Evolutionary conservation across 2,329 filamentous ascomycete genomes (phyloP).

Genomic region (Aspergillus pseudoviridinutans): DNA sequence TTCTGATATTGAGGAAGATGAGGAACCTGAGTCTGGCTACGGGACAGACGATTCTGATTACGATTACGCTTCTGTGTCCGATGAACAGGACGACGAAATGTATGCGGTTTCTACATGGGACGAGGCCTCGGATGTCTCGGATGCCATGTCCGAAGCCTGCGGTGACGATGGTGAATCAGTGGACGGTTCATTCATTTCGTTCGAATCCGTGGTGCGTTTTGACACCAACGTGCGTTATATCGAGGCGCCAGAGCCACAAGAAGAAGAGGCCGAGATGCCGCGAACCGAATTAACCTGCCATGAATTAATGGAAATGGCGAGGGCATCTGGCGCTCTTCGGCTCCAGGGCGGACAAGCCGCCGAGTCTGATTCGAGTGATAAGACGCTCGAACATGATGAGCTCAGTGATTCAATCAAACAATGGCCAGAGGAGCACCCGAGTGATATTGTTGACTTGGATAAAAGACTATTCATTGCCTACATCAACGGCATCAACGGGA

Average conservation of each 20-base stretch:
- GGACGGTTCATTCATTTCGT: conserved; percentile 36
- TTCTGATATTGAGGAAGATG: conserved; percentile 22
- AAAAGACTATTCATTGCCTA: conserved; percentile 38
- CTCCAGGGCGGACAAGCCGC: conserved; percentile 17
- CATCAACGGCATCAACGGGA: conserved; percentile 41
- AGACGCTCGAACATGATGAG: conserved; percentile 12
- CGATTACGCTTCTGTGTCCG: conserved; percentile 24
- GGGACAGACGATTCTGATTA: conserved; percentile 31
- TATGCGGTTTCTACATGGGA: background rate
- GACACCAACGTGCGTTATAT: conserved; percentile 33
- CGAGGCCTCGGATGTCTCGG: conserved; percentile 5
- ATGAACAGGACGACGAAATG: conserved; percentile 8
- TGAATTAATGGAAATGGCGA: conserved; percentile 37
- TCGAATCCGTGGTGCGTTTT: conserved; percentile 34
- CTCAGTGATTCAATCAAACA: conserved; percentile 18
- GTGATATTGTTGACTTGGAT: conserved; percentile 37
- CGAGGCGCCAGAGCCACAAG: conserved; percentile 23
- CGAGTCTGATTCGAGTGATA: conserved; percentile 13
- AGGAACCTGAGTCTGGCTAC: conserved; percentile 36
- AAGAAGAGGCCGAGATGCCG: conserved; percentile 17
- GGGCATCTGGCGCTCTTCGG: conserved; percentile 20
- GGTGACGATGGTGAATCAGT: conserved; percentile 29
- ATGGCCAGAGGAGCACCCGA: conserved; percentile 32
- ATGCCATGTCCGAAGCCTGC: conserved; percentile 24
- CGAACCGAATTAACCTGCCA: conserved; percentile 35